Percentiles rank a stretch among this genome's conserved stretches.
phyloP scores from a whole-genome alignment of 208 protist species.

The Endotrypanum monterogeii region DNA sequence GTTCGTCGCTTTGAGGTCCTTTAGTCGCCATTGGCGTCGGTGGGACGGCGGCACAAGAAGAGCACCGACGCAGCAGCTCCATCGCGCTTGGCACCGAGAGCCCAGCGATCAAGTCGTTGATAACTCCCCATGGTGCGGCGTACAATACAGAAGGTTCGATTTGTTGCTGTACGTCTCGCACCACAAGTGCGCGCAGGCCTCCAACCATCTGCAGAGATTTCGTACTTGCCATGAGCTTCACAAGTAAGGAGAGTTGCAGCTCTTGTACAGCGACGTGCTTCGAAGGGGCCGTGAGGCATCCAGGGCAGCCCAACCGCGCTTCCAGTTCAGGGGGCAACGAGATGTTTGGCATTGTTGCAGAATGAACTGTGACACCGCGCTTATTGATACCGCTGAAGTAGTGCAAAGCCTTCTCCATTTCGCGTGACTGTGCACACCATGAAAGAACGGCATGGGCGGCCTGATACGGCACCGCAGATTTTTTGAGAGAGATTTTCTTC shows the following conservation, averaged over 20 bases:
- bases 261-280: slow-evolving; percentile 37
- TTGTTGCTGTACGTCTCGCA: slow-evolving; percentile 71
- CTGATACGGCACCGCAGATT: slow-evolving; percentile 49
- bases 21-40: neutral
- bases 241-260: slow-evolving; percentile 66
- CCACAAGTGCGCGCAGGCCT: slow-evolving; percentile 62
- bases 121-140: slow-evolving; percentile 63
- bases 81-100: slow-evolving; percentile 80
- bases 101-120: slow-evolving; percentile 82
- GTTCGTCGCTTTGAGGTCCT: neutral
- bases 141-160: slow-evolving; percentile 39
- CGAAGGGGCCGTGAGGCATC: slow-evolving; percentile 32
- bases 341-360: neutral
- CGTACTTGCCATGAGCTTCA: slow-evolving; percentile 72
- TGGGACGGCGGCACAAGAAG: neutral
- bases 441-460: slow-evolving; percentile 66
- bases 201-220: slow-evolving; percentile 80
- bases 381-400: slow-evolving; percentile 66
- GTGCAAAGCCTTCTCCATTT: slow-evolving; percentile 66
- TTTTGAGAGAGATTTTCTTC: neutral
- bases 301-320: slow-evolving; percentile 7
- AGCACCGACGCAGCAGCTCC: slow-evolving; percentile 55
- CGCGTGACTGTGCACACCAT: slow-evolving; percentile 59
- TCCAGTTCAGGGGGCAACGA: slow-evolving; percentile 1
- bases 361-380: slow-evolving; percentile 40